Percentiles rank a stretch among this genome's conserved stretches.
phyloP scores from a whole-genome alignment of 2,329 filamentous ascomycete species.

The Trichophyton benhamiae region DNA sequence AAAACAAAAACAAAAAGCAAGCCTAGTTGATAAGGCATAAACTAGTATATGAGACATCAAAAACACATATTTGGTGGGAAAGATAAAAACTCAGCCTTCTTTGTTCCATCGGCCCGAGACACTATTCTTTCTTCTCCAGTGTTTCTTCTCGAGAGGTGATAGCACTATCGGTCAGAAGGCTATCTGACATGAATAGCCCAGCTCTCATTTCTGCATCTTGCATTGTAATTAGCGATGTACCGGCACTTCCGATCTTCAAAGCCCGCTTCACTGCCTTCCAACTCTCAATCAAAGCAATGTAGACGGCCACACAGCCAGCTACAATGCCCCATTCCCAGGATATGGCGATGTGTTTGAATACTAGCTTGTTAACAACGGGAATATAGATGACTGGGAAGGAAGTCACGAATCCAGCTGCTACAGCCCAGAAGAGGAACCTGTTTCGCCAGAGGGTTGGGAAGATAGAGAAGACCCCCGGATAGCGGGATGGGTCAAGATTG shows the following conservation, averaged over 20 bases:
- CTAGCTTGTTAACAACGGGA: slow-evolving; percentile 49
- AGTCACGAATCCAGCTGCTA: slow-evolving; percentile 43
- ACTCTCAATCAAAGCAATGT: slow-evolving; percentile 49
- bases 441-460: slow-evolving; percentile 56
- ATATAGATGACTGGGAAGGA: slow-evolving; percentile 53
- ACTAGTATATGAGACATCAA: neutral
- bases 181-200: slow-evolving; percentile 16
- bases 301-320: slow-evolving; percentile 46
- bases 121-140: slow-evolving; percentile 9
- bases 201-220: slow-evolving; percentile 25
- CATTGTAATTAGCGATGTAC: slow-evolving; percentile 20
- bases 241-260: slow-evolving; percentile 24
- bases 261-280: slow-evolving; percentile 55
- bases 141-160: slow-evolving; percentile 12
- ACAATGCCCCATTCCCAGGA: slow-evolving; percentile 59
- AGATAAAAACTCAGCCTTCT: neutral
- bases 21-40: slow-evolving; percentile 5
- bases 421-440: slow-evolving; percentile 56
- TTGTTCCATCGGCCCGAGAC: neutral
- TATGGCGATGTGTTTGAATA: slow-evolving; percentile 55
- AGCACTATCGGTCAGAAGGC: neutral
- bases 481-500: slow-evolving; percentile 40
- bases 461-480: slow-evolving; percentile 53
- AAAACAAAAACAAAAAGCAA: neutral
- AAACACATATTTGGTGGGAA: too few relatives aligned